Base-by-base conservation (phyloP, 179 eudicot genomes). In the Amaranthus tricolor region DNA sequence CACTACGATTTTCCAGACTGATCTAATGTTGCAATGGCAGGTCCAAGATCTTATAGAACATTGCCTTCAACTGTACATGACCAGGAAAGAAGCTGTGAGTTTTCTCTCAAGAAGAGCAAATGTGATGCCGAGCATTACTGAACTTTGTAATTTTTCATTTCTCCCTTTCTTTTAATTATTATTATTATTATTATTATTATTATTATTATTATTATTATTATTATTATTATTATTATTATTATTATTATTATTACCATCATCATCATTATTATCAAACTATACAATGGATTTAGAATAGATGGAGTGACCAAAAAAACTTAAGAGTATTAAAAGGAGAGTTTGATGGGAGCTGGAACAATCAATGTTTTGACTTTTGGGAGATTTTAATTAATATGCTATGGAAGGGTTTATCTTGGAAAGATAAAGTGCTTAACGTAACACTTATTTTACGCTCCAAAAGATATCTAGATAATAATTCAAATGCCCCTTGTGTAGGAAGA, bases 11-110 rank as follows among this genome's bases (percentile, higher is more conserved):
- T 66, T 3, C 19, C 7, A 40, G 70, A 43, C 21, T 66, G 43
- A 49, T 43, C 13, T 19, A 63, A 6, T 43, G 40, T 63, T 16
- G 17, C 55, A 19, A 66, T 66, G 54, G 45, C 72, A 69, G 72
- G 72, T 69, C 13, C 53, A 69, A 69, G 54, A 53, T 69, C 72
- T 69, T 53, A 69, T 69, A 24, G 72, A 69, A 55, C 72, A 49
- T n/a, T 69, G 72, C 48, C 44, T 69, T 53, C 72, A 53, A 69
- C 44, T 69, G n/a, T 5, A 69, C 49, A 69, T 69, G 72, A 69
- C 20, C 12, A 53, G 49, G 72, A 69, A 69, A 69, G 72, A 69
- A 69, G 61, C 8, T 53, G 61, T 69, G 20, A 9, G 2, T 11
- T 12, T 40, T 11, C 60, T 69, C 48, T 53, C 31, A 24, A 31